Base-by-base conservation (phyloP, 2,329 filamentous ascomycete genomes). In the Sodiomyces alkalinus region DNA sequence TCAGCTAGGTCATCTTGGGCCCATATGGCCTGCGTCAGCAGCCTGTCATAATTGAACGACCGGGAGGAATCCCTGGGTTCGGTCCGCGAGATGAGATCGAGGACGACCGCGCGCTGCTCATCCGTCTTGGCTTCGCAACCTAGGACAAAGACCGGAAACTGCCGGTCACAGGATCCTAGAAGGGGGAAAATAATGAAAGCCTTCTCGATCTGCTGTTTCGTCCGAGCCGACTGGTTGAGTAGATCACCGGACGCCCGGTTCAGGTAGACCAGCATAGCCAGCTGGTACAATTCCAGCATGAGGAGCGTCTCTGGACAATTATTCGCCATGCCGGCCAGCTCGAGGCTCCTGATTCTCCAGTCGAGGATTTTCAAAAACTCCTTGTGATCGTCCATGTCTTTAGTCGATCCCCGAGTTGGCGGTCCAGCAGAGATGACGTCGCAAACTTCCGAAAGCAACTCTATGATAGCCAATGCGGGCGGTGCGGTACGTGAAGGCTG, bases 1-100 rank as follows among this genome's bases (percentile, higher is more conserved):
- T 48, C 43, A 20, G 38, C 43, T 1, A 55, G 37, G 26, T 56
- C 51, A 4, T 50, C 41, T 24, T 55, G 52, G 3, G 45, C 41
- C 52, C 51, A 55, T 3, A 49, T 19, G 0, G 41, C 38, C 22
- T 49, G 29, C 1, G 55, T 9, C 4, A 52, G 14, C 1, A 25
- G 11, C 19, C 17, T n/a, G 6, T 44, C 44, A 3, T 47, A 7
- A 13, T 46, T 32, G 19, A 43, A 40, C 15, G 5, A 48, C 16
- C 3, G 44, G 41, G 19, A 48, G 41, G 27, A 47, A 41, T 0
- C 29, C 26, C 9, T 35, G 32, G 12, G 40, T 6, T 43, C 39
- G 1, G 45, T 45, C 21, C 35, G 44, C 1, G 38, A 16, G 8
- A 55, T 44, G 0, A 55, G 29, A 3, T 43, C 31, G 2, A 46